A percentile compares a stretch with the other conserved stretches of the same genome.
These are phyloP conservation scores for Citrus cavaleriei DNA, from an alignment of 345 rosid genomes.

Conservation along the genomic window DNA sequence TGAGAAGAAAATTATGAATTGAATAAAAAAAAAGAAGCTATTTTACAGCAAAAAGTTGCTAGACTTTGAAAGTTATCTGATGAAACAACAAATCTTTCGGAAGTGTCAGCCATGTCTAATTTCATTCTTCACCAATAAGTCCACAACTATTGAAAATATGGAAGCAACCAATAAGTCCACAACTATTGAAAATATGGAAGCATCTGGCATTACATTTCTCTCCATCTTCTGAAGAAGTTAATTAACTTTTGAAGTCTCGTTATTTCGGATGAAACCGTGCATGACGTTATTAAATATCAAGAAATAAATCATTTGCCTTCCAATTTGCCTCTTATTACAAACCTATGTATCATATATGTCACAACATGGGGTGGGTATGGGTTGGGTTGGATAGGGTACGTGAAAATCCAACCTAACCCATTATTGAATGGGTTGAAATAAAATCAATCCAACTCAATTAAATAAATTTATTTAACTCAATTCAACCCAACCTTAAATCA, in stretches of 20 bases:
- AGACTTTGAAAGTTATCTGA: too few species aligned
- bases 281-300: neutral
- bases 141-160: neutral
- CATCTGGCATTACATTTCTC: neutral
- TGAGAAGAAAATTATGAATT: too few species aligned
- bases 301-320: neutral
- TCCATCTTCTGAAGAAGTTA: neutral
- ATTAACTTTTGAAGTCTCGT: neutral
- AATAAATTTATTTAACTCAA: too few species aligned
- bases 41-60: too few species aligned
- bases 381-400: accelerated
- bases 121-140: neutral
- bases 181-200: neutral
- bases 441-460: too few species aligned
- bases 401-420: too few species aligned
- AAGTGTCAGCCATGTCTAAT: neutral
- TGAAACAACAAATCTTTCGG: too few species aligned
- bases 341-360: neutral
- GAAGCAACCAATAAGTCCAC: neutral
- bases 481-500: too few species aligned
- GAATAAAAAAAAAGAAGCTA: too few species aligned
- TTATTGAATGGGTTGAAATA: too few species aligned
- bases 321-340: neutral
- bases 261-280: neutral
- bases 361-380: neutral